These are phyloP conservation scores for Sicyos edulis DNA, from an alignment of 306 rosid genomes.

Conservation along the genomic window DNA sequence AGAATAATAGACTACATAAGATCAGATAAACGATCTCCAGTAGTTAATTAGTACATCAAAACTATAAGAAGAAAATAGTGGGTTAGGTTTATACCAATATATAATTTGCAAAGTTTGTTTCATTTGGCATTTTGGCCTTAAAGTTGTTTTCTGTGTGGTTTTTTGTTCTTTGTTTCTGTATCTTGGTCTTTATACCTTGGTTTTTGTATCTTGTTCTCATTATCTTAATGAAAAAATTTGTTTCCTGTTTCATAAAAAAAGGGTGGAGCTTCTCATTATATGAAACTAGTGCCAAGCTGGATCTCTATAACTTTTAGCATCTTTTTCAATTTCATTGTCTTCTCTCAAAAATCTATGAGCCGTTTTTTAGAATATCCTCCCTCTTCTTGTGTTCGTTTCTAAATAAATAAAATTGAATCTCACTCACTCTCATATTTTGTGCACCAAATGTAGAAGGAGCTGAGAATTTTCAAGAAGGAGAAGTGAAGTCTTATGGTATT, in stretches of 20 bases:
- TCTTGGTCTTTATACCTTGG: too few species aligned
- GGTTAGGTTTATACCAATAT: too few species aligned
- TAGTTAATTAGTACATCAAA: too few species aligned
- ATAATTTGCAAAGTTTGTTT: too few species aligned
- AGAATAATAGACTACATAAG: too few species aligned
- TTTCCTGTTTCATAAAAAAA: neutral
- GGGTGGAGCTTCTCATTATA: constrained; percentile 6
- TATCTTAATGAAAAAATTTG: too few species aligned
- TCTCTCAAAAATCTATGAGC: neutral
- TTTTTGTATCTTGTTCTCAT: too few species aligned
- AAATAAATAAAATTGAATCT: neutral
- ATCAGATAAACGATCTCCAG: too few species aligned
- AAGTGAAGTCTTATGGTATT: constrained; percentile 70
- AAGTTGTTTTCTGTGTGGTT: too few species aligned
- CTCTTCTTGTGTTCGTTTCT: neutral
- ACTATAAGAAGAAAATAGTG: too few species aligned
- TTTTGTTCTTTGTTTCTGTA: too few species aligned
- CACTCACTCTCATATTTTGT: constrained; percentile 3
- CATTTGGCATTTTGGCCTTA: neutral
- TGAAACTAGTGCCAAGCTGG: neutral
- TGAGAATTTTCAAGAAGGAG: constrained; percentile 46
- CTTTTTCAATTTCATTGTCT: neutral
- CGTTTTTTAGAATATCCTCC: neutral
- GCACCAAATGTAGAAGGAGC: constrained; percentile 35
- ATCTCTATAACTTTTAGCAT: neutral